Conservation (phyloP, 495 filamentous ascomycete genomes). For the Tricharina praecox region DNA sequence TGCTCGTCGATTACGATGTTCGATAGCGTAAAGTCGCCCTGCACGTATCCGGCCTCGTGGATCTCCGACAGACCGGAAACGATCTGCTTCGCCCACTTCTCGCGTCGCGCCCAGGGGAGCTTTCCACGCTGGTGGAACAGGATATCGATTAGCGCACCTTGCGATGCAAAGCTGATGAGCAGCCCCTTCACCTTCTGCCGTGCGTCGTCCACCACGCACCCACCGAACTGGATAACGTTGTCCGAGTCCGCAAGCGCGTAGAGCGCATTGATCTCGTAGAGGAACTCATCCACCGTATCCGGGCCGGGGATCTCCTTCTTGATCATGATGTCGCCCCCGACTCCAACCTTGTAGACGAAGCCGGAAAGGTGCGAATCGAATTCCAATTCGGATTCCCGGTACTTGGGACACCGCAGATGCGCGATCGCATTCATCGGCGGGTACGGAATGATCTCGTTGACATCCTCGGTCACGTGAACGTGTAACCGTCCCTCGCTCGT, state of each 20-base stretch:
- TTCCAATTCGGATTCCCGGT: conserved; percentile 55
- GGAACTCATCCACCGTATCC: conserved; percentile 88
- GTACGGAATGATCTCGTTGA: conserved; percentile 86
- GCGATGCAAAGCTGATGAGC: conserved; percentile 73
- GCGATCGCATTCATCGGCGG: conserved; percentile 57
- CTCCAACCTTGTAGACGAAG: conserved; percentile 86
- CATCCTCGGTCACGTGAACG: conserved; percentile 95
- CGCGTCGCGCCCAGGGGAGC: conserved; percentile 57
- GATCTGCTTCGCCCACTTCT: conserved; percentile 87
- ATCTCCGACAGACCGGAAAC: conserved; percentile 80
- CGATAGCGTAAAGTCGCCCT: conserved; percentile 91
- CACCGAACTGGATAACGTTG: conserved; percentile 75
- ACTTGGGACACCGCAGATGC: conserved; percentile 51
- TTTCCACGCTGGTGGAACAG: conserved; percentile 46
- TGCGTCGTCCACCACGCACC: conserved; percentile 70
- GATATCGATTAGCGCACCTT: conserved; percentile 79
- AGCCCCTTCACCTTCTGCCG: conserved; percentile 67
- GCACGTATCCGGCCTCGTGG: conserved; percentile 90
- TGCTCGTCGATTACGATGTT: conserved; percentile 85
- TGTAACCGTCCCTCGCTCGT: conserved; percentile 79
- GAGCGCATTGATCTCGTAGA: conserved; percentile 94
- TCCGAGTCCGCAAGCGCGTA: conserved; percentile 52
- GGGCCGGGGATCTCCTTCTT: conserved; percentile 98
- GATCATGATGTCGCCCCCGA: conserved; percentile 54
- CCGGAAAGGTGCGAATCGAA: conserved; percentile 90